Conservation (phyloP, 2,329 filamentous ascomycete genomes). For the Ampelomyces quisqualis region DNA sequence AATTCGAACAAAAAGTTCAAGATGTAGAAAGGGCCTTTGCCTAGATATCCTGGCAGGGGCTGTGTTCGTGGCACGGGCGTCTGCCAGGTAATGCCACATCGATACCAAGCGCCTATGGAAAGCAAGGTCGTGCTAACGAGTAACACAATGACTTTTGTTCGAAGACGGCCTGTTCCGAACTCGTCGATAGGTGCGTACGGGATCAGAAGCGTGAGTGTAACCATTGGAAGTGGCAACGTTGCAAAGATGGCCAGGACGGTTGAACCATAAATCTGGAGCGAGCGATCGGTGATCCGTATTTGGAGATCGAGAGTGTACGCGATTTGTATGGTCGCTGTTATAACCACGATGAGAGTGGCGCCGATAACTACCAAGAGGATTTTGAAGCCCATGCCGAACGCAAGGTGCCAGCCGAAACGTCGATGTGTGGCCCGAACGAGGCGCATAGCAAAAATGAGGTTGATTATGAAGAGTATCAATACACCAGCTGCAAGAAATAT, state of each 20-base stretch:
- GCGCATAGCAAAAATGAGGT: constrained; percentile 74
- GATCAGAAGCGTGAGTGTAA: constrained; percentile 51
- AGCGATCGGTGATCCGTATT: constrained; percentile 56
- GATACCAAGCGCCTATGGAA: constrained; percentile 68
- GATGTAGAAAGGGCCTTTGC: constrained; percentile 72
- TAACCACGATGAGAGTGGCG: constrained; percentile 64
- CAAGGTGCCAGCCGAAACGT: constrained; percentile 65
- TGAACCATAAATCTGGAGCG: constrained; percentile 63
- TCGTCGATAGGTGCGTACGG: constrained; percentile 49
- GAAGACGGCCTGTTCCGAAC: constrained; percentile 69
- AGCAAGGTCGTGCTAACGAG: constrained; percentile 61
- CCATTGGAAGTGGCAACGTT: constrained; percentile 64
- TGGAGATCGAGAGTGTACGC: constrained; percentile 64
- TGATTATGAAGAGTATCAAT: constrained; percentile 73
- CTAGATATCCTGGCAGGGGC: constrained; percentile 68
- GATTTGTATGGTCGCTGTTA: constrained; percentile 63
- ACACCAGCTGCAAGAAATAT: constrained; percentile 75
- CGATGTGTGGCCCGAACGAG: constrained; percentile 74
- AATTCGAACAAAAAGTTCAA: constrained; percentile 78
- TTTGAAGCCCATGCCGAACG: constrained; percentile 56
- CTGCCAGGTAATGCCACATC: constrained; percentile 61
- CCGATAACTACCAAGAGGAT: constrained; percentile 60
- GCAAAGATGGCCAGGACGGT: constrained; percentile 65
- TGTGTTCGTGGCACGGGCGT: constrained; percentile 49
- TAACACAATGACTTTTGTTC: constrained; percentile 67